Conservation (phyloP, 495 filamentous ascomycete genomes). For the Talaromyces wortmannii region DNA sequence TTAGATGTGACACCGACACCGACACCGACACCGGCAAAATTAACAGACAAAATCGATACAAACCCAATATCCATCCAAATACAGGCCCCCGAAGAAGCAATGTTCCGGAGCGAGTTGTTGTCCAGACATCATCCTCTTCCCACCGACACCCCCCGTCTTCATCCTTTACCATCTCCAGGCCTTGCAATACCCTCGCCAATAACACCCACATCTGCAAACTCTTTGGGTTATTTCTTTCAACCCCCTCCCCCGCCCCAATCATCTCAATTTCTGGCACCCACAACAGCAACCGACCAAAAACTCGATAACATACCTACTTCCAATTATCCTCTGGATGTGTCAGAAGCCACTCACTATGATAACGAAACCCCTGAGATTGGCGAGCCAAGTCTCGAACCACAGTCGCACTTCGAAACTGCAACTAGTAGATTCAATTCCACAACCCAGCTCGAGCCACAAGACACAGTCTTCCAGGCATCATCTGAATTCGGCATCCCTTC, state of each 20-base stretch:
- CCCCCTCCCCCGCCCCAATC: conserved; percentile 8
- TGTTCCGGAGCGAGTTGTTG: neutral
- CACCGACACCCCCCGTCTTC: conserved; percentile 35
- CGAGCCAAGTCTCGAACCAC: neutral
- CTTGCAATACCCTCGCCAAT: conserved; percentile 42
- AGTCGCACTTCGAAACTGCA: neutral
- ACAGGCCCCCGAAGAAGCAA: neutral
- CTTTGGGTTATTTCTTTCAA: conserved; percentile 24
- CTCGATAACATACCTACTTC: neutral
- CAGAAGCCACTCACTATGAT: neutral
- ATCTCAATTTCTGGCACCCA: neutral
- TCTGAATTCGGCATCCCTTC: neutral
- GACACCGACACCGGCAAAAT: conserved; percentile 13
- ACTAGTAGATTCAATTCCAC: neutral
- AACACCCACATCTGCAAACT: conserved; percentile 15
- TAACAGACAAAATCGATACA: conserved; percentile 5
- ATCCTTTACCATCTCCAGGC: conserved; percentile 36
- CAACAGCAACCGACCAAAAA: conserved; percentile 11
- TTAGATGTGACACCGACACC: neutral
- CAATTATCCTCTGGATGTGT: neutral
- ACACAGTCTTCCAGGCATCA: neutral
- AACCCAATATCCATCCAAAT: neutral
- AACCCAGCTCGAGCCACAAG: too few relatives aligned
- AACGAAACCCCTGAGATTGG: neutral
- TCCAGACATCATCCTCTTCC: conserved; percentile 13